Evolutionary conservation across 1,284 basidiomycete species (phyloP), one percentile per base, ranked within the genome.

Genomic region (Pisolithus thermaeus): DNA sequence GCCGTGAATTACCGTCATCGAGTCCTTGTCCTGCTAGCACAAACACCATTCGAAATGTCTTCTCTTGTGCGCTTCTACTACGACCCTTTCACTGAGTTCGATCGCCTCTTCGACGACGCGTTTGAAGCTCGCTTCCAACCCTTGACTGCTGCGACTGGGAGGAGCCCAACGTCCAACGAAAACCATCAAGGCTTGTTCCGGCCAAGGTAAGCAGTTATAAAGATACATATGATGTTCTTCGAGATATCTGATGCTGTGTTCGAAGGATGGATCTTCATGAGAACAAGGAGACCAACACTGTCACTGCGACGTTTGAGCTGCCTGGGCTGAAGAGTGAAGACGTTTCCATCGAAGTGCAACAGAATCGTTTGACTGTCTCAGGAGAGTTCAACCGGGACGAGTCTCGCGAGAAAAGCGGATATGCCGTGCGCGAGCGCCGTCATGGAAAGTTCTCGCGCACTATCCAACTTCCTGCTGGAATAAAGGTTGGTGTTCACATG

Each of bases 261-360:
- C 12, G 7, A 51, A 78, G 77, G 49, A 73, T 78, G 70, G 76
- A 80, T 54, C 56, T 78, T 2, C 73, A 76, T 54, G 76, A 79
- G 55, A 63, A 73, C 53, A 40, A 55, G 9, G 65, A 72, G 7
- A 62, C 56, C 22, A 77, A 78, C 52, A 53, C 59, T 1, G 70
- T 79, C 30, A 74, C 71, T 0, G 78, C 76, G n/a, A 65, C 68
- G 2, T 77, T 80, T 51, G 77, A 80, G 48, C 61, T 80, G 22
- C 76, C 78, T 4, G 76, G 77, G 3, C 20, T 79, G 49, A 70
- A 66, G 58, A 69, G 72, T 27, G 68, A 74, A 11, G 60, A 75
- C 35, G 67, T 80, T 45, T 48, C 54, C 47, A 72, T 79, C 45
- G 72, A 77, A 46, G 59, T 76, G 40, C 66, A 71, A 43, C 67